Evolutionary conservation across 352 stramenopile species (phyloP).

Genomic region (Saprolegnia parasitica): DNA sequence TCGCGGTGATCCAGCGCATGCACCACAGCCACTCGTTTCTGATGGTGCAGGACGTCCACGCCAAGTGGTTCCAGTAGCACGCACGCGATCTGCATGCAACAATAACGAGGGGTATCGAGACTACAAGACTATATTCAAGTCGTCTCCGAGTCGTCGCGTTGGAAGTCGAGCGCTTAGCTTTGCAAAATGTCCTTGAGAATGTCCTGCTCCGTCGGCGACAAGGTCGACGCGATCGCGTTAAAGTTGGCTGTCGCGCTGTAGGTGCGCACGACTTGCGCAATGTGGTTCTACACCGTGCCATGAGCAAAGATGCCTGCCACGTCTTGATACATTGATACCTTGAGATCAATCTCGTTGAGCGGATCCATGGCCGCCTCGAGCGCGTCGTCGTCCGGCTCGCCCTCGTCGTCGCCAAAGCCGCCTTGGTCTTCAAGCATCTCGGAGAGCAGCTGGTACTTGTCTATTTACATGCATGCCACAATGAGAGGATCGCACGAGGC

Average conservation of each 20-base stretch:
- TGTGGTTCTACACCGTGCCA: conserved; percentile 37
- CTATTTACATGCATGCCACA: conserved; percentile 33
- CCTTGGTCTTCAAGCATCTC: conserved; percentile 43
- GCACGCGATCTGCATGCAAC: neutral
- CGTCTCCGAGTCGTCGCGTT: neutral
- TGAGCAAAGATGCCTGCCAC: too few relatives aligned
- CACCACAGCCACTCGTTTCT: conserved; percentile 81
- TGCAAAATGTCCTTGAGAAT: conserved; percentile 35
- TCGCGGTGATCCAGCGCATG: conserved; percentile 85
- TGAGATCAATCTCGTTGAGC: conserved; percentile 72
- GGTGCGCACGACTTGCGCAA: conserved; percentile 53
- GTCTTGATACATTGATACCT: conserved; percentile 36
- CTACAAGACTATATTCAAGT: too few relatives aligned
- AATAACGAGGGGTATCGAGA: too few relatives aligned
- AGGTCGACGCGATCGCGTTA: conserved; percentile 60
- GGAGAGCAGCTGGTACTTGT: conserved; percentile 64
- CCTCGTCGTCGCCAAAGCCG: conserved; percentile 40
- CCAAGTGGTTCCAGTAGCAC: conserved; percentile 21
- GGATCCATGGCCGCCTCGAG: conserved; percentile 79
- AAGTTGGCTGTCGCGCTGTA: conserved; percentile 46
- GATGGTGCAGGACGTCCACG: conserved; percentile 30
- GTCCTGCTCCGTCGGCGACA: conserved; percentile 66
- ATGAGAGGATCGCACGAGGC: too few relatives aligned
- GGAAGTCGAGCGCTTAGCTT: neutral
- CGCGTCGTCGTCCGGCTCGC: conserved; percentile 46